Conservation (phyloP, 2,329 filamentous ascomycete species). For the Plectosphaerella cucumerina region DNA sequence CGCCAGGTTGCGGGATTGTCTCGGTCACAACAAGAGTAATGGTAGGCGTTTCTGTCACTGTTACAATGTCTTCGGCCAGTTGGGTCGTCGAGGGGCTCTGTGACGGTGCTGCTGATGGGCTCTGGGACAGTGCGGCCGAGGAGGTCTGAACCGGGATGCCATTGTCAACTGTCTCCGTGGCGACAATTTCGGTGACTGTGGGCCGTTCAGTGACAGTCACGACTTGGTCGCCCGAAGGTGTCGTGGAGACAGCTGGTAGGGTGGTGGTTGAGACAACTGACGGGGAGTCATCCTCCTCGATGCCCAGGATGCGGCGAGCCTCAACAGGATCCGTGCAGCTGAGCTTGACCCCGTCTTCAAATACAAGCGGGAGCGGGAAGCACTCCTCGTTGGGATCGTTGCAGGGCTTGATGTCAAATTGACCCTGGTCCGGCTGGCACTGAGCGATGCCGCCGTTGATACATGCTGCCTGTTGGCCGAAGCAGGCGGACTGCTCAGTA, state of each 20-base stretch:
- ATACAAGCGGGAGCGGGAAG: slow-evolving; percentile 51
- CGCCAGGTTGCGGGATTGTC: slow-evolving; percentile 1
- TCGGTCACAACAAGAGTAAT: slow-evolving; percentile 8
- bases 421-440: slow-evolving; percentile 33
- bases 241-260: not conserved
- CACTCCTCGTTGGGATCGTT: slow-evolving; percentile 32
- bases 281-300: not conserved
- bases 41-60: not conserved
- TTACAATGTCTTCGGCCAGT: not conserved
- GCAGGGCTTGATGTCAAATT: slow-evolving; percentile 37
- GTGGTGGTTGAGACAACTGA: too few relatives aligned
- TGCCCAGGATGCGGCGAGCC: slow-evolving; percentile 39
- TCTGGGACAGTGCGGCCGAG: too few relatives aligned
- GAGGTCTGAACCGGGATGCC: not conserved
- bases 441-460: slow-evolving; percentile 43
- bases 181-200: slow-evolving; percentile 4
- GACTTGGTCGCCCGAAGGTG: not conserved
- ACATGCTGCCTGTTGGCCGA: slow-evolving; percentile 44
- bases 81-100: too few relatives aligned
- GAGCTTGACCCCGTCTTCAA: slow-evolving; percentile 41
- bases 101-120: too few relatives aligned
- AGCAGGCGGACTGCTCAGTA: slow-evolving; percentile 42
- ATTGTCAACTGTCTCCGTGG: slow-evolving; percentile 6
- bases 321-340: slow-evolving; percentile 37
- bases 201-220: slow-evolving; percentile 5